Base-by-base conservation (phyloP, 345 rosid species). In the Eutrema heterophyllum region DNA sequence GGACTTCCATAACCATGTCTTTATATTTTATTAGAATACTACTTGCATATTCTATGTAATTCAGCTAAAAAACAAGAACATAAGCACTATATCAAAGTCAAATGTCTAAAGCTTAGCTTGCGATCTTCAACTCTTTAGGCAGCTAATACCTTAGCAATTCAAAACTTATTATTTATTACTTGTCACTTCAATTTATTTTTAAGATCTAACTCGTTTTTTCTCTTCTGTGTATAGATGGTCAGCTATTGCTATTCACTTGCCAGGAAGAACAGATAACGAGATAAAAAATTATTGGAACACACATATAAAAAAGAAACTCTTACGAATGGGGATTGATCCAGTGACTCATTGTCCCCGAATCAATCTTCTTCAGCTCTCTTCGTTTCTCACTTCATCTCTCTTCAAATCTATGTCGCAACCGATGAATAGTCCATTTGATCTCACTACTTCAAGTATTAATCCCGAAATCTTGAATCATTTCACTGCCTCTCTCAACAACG, bases 301-400 rank as follows among this genome's bases (percentile, higher is more conserved):
- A 40, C 86, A 88, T 61, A 74, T 88, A 67, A 86, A 83, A 74
- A 88, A 86, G 83, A 88, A 86, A 78, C 82, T 90, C 73, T 80
- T 88, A 67, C 84, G 88, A 77, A 88, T 90, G 96, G 96, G 96
- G n/a, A 72, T 85, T 63, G 96, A 90, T 78, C 93, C 96, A 16
- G 85, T 84, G 80, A 90, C 96, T 55, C 96, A 90, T 53, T 77
- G 73, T 71, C 81, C 81, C 4, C 35, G 76, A 6, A 49, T 77
- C 11, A 71, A 66, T 71, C 68, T 77, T 43, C 81, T 58, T 29
- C 81, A 77, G 9, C 81, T 77, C 69, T 77, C 77, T 10, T 65
- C 81, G 9, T 26, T 71, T 13, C 73, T 77, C 9, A 77, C 68
- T 26, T 77, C 81, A 44, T 50, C 77, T 5, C 62, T 77, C 56